Base-by-base conservation (phyloP, 1,139 yeast genomes). In the Yamadazyma membranifaciens region DNA sequence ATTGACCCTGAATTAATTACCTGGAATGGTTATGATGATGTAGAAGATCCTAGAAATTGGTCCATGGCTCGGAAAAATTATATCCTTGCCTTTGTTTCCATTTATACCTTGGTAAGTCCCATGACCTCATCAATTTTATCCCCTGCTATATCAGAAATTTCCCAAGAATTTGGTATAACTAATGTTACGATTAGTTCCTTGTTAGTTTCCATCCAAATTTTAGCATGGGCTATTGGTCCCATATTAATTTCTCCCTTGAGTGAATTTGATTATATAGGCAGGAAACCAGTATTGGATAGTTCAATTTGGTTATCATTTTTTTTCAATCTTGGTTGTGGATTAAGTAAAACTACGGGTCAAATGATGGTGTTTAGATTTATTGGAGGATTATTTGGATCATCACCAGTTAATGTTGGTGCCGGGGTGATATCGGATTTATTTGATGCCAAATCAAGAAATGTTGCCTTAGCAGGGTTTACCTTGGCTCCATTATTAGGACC, bases 401-500 rank as follows among this genome's bases (percentile, higher is more conserved):
- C 69, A 10, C 72, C 75, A 0, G 52, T 70, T 45, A 69, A 67
- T 44, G 74, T 70, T 4, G 69, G 75, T 15, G 75, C 75, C 12
- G 76, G 75, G 4, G 74, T 69, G 11, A 57, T 63, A 13, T 55
- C 65, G 6, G 69, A 64, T 47, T 55, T 71, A 47, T 69, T 60
- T 44, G 71, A 63, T 37, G 69, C 73, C 25, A 59, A 62, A 38
- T 54, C 61, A 16, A 57, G 75, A 54, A 67, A 67, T 43, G 43
- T 56, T 9, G 73, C 75, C 1, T 57, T 70, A 42, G 74, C 76
- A 2, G 72, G 73, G 1, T 69, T 65, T 37, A 64, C 71, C 4
- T 57, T 71, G 41, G 73, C 71, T n/a, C 69, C 69, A 1, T 55
- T 69, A 30, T 60, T 82, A 38, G 91, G 89, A 0, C 85, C 87